Evolutionary conservation across 176 grass and related monocot genomes (phyloP).

Genomic region (Tillandsia leiboldiana): DNA sequence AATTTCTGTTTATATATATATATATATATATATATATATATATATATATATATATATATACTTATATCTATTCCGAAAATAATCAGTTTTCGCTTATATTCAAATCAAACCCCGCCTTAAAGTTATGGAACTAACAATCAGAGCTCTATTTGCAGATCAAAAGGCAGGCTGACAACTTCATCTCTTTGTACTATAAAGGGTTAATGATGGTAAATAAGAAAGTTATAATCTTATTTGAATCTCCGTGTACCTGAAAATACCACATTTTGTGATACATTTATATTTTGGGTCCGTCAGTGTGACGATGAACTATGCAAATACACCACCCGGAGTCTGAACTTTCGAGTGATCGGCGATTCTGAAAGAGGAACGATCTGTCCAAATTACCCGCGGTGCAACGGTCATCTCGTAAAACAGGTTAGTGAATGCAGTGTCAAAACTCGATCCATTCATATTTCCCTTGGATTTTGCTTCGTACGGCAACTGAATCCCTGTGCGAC

Average conservation of each 20-base stretch:
- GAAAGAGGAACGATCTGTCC: conserved; percentile 82
- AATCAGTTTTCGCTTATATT: too few relatives aligned
- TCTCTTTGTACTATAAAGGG: conserved; percentile 73
- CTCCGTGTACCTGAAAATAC: not conserved
- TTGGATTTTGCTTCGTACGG: conserved; percentile 8
- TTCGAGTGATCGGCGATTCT: conserved; percentile 77
- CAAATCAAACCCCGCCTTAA: not conserved
- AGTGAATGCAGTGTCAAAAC: not conserved
- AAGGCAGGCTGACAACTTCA: conserved; percentile 90
- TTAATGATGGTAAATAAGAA: conserved; percentile 52
- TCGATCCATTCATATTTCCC: conserved; percentile 10
- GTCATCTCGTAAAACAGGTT: conserved; percentile 71
- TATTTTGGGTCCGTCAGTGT: conserved; percentile 36
- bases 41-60: too few relatives aligned
- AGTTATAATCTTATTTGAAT: conserved; percentile 3
- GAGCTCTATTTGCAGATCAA: conserved; percentile 50
- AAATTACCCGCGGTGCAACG: conserved; percentile 76
- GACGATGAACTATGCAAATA: conserved; percentile 85
- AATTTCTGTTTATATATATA: too few relatives aligned
- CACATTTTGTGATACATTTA: not conserved
- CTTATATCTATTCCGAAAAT: too few relatives aligned
- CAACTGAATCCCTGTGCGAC: conserved; percentile 5
- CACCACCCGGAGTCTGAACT: conserved; percentile 59
- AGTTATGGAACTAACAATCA: conserved; percentile 8
- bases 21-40: too few relatives aligned